phyloP scores from a whole-genome alignment of 345 rosid species.

The Citrus inodora region DNA sequence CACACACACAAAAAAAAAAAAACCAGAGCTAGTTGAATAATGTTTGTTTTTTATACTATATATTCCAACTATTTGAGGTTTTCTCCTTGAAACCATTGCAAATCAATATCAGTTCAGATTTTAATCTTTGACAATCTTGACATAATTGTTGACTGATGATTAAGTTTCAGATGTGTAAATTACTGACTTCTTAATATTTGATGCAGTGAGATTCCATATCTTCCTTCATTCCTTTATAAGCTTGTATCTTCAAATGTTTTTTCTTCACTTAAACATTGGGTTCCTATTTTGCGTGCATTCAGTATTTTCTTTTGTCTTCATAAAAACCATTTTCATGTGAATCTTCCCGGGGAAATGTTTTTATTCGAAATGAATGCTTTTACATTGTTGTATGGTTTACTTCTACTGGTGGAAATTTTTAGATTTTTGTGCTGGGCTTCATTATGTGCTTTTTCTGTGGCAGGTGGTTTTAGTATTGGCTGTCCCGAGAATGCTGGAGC shows the following conservation, averaged over 20 bases:
- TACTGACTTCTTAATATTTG: neutral
- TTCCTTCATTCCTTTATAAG: neutral
- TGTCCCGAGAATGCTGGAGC: conserved; percentile 93
- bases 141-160: neutral
- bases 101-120: neutral
- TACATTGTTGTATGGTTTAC: neutral
- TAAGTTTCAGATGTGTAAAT: neutral
- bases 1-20: no score
- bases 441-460: conserved; percentile 17
- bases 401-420: neutral
- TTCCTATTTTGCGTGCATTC: neutral
- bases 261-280: neutral
- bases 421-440: conserved; percentile 2
- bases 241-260: neutral
- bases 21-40: neutral
- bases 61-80: neutral
- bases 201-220: neutral
- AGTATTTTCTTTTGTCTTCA: neutral
- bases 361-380: neutral
- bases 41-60: neutral
- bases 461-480: conserved; percentile 87
- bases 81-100: neutral
- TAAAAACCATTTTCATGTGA: neutral
- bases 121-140: neutral
- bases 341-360: neutral